phyloP scores from a whole-genome alignment of 495 filamentous ascomycete species.

The Chlorociboria aeruginascens region DNA sequence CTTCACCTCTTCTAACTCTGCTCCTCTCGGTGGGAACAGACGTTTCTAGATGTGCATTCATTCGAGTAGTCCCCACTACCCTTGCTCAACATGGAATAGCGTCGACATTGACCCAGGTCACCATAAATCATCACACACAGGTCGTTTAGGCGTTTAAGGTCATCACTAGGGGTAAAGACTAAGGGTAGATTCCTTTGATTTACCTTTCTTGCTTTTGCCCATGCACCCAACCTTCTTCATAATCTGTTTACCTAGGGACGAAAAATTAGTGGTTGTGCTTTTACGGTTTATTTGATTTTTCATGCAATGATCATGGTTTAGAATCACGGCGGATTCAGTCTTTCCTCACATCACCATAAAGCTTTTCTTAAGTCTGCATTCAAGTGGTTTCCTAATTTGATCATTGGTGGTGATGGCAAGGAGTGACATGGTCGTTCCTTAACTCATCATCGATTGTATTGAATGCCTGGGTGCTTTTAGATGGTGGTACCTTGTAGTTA shows the following conservation, averaged over 20 bases:
- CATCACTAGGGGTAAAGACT: constrained; percentile 3
- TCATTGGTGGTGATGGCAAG: too few relatives aligned
- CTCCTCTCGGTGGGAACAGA: constrained; percentile 48
- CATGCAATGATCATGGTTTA: neutral
- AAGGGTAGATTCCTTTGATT: constrained; percentile 15
- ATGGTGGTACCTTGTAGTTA: neutral
- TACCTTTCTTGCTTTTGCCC: constrained; percentile 10
- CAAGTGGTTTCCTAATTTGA: neutral
- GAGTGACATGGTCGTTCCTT: too few relatives aligned
- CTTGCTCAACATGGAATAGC: constrained; percentile 1
- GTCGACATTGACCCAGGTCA: neutral
- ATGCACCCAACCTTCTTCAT: too few relatives aligned
- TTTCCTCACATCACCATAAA: neutral
- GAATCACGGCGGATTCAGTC: constrained; percentile 1
- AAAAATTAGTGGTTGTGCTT: constrained; percentile 11
- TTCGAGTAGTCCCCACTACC: constrained; percentile 4
- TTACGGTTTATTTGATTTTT: neutral
- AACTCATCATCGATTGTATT: too few relatives aligned
- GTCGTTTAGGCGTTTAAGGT: constrained; percentile 20
- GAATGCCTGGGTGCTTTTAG: neutral
- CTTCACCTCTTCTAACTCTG: constrained; percentile 52
- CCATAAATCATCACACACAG: constrained; percentile 11
- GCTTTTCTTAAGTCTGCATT: neutral
- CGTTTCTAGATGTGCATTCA: constrained; percentile 38
- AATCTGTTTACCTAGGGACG: constrained; percentile 6